These are phyloP conservation scores for Glaciozyma martinii DNA, from an alignment of 768 basidiomycete species.

Conservation along the genomic window DNA sequence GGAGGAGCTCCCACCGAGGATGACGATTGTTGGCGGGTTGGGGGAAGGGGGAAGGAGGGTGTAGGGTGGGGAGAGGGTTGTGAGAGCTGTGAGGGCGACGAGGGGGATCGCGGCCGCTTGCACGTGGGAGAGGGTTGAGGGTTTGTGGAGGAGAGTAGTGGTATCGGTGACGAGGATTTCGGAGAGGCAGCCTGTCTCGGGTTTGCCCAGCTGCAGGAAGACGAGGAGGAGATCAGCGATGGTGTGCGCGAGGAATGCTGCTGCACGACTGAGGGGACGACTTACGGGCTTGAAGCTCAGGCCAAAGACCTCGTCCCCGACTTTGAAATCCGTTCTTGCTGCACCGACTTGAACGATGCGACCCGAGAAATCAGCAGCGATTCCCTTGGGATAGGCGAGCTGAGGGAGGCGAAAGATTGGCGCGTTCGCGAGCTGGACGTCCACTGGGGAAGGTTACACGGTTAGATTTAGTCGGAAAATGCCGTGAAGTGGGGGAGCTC, in stretches of 20 bases:
- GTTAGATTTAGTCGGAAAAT: not conserved
- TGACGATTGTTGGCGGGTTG: conserved; percentile 11
- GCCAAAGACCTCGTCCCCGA: conserved; percentile 68
- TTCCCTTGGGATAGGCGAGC: conserved; percentile 44
- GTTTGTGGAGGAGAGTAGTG: conserved; percentile 15
- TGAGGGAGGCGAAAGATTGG: conserved; percentile 43
- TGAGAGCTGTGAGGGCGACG: conserved; percentile 26
- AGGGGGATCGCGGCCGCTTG: conserved; percentile 30
- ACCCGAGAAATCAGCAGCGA: conserved; percentile 61
- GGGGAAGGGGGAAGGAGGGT: conserved; percentile 7
- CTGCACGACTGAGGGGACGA: not conserved
- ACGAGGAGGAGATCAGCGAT: not conserved
- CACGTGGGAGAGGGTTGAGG: conserved; percentile 2
- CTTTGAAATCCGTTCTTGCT: conserved; percentile 49
- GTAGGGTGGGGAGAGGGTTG: conserved; percentile 22
- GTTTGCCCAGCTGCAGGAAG: conserved; percentile 6
- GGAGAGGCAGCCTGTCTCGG: conserved; percentile 8
- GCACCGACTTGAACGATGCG: conserved; percentile 50
- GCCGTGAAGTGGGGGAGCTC: conserved; percentile 19
- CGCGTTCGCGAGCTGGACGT: conserved; percentile 3
- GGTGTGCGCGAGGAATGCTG: not conserved
- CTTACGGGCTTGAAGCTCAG: conserved; percentile 45
- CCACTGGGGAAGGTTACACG: not conserved
- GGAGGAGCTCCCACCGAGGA: conserved; percentile 18
- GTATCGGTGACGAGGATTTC: conserved; percentile 18